A percentile compares a stretch with the other conserved stretches of the same genome.
These are phyloP conservation scores for Mycena citricolor DNA, from an alignment of 1,284 basidiomycete genomes.

Conservation along the genomic window DNA sequence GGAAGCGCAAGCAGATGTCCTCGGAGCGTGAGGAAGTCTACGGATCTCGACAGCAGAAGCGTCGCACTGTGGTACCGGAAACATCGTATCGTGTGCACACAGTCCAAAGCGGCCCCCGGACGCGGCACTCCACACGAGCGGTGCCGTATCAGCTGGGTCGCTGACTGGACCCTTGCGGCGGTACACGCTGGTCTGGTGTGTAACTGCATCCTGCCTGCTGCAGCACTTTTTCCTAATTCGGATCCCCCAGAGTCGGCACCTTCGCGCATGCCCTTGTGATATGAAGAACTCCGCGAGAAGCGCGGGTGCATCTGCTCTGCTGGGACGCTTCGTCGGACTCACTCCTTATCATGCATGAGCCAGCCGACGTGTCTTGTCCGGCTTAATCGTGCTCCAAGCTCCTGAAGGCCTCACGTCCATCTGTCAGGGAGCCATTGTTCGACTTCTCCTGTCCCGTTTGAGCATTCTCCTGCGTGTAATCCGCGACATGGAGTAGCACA, in stretches of 20 bases:
- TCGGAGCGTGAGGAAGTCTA: constrained; percentile 29
- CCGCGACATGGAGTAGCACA: no score
- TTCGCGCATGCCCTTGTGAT: no score
- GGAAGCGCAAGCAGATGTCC: constrained; percentile 53
- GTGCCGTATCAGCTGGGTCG: constrained; percentile 1
- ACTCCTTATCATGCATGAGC: no score
- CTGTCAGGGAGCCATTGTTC: no score
- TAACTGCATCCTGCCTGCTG: constrained; percentile 3
- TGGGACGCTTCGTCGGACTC: no score
- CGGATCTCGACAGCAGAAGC: constrained; percentile 22
- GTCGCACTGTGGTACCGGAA: constrained; percentile 9
- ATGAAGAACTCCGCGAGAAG: no score
- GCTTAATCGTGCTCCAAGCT: no score
- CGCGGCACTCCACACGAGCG: constrained; percentile 14
- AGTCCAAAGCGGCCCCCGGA: constrained; percentile 9
- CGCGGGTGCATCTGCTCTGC: no score
- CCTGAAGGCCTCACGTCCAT: no score
- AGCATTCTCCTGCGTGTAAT: no score
- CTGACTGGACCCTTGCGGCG: neutral
- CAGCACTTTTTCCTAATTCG: constrained; percentile 16
- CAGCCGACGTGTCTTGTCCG: no score
- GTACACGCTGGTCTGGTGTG: neutral
- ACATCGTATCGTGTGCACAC: neutral
- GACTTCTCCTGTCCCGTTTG: no score
- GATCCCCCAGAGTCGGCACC: constrained; percentile 5